Conservation (phyloP, 805 yeast genomes). For the Yueomyces sp. region DNA sequence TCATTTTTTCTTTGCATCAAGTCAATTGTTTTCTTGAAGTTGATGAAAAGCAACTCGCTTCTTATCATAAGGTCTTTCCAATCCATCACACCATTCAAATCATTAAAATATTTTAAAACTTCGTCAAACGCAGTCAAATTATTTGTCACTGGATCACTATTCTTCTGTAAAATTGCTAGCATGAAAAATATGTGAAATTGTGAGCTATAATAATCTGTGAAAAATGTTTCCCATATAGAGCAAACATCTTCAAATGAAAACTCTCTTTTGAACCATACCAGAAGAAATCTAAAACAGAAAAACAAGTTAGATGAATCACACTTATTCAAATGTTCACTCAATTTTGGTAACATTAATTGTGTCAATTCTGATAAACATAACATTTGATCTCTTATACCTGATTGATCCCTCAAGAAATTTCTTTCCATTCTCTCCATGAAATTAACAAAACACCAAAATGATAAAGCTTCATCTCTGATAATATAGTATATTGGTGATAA, state of each 20-base stretch:
- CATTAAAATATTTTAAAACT: slow-evolving; percentile 85
- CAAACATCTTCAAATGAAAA: slow-evolving; percentile 66
- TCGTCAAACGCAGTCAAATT: slow-evolving; percentile 77
- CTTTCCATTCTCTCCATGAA: slow-evolving; percentile 95
- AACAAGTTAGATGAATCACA: slow-evolving; percentile 86
- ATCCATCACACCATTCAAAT: slow-evolving; percentile 63
- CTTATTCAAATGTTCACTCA: slow-evolving; percentile 69
- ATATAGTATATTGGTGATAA: slow-evolving; percentile 70
- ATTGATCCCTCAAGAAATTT: slow-evolving; percentile 80
- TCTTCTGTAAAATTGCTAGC: slow-evolving; percentile 76
- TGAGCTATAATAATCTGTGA: slow-evolving; percentile 77
- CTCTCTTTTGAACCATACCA: slow-evolving; percentile 93
- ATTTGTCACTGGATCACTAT: slow-evolving; percentile 63
- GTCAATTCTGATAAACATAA: slow-evolving; percentile 67
- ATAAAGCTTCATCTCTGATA: slow-evolving; percentile 53
- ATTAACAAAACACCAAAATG: slow-evolving; percentile 80
- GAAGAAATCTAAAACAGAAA: slow-evolving; percentile 86
- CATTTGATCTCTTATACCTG: slow-evolving; percentile 89
- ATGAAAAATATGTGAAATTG: slow-evolving; percentile 85
- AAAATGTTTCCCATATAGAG: slow-evolving; percentile 81
- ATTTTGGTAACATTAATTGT: slow-evolving; percentile 79
- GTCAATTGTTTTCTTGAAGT: slow-evolving; percentile 68
- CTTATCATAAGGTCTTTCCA: slow-evolving; percentile 68
- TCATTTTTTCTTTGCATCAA: slow-evolving; percentile 49
- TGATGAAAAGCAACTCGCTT: slow-evolving; percentile 69